Percentiles rank a stretch among this genome's conserved stretches.
phyloP scores from a whole-genome alignment of 495 filamentous ascomycete genomes.

The Halenospora varia region DNA sequence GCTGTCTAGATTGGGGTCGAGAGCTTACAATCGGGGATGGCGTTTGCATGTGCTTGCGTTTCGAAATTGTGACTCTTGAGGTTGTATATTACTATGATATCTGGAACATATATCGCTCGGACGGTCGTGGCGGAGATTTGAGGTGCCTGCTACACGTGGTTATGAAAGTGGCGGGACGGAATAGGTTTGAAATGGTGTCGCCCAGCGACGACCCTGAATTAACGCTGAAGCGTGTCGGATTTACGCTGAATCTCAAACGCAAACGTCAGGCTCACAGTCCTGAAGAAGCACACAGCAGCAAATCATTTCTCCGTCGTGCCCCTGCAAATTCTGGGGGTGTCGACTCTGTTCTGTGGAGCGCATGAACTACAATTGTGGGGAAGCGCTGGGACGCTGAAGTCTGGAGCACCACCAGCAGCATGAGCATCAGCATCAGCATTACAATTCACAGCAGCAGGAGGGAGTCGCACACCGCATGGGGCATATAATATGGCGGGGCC shows the following conservation, averaged over 20 bases:
- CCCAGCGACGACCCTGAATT: neutral
- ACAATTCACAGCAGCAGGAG: neutral
- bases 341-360: neutral
- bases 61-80: neutral
- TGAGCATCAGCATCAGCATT: neutral
- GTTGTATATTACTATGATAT: neutral
- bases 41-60: neutral
- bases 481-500: neutral
- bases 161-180: neutral
- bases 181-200: neutral
- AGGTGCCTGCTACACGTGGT: neutral
- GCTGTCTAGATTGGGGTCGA: neutral
- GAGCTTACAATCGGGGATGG: neutral
- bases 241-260: neutral
- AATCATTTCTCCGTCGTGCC: neutral
- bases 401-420: neutral
- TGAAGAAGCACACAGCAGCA: neutral
- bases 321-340: neutral
- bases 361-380: conserved; percentile 3
- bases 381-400: neutral
- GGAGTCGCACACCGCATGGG: neutral
- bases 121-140: neutral
- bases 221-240: neutral
- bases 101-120: neutral
- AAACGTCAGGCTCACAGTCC: neutral